Evolutionary conservation across 768 basidiomycete genomes (phyloP), one percentile per base, ranked within the genome.

Genomic region (Phallus indusiatus): DNA sequence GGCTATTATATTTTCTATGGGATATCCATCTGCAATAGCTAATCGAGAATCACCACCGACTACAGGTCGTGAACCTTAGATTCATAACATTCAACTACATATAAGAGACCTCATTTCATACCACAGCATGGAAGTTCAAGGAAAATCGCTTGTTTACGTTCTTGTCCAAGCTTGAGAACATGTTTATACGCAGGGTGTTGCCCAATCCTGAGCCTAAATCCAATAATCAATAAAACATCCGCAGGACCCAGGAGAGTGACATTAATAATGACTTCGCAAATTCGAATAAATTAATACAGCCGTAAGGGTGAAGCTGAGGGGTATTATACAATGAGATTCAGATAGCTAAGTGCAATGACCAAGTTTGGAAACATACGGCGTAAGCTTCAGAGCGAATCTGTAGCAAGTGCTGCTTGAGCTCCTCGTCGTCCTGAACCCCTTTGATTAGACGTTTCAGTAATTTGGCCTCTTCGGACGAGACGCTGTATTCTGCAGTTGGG

Each of bases 121-220:
- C 77, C 70, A 61, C 76, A 77, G 60, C 76, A 78, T 6, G 75
- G 78, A 7, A 78, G 65, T 49, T 80, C 78, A 9, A 80, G 67
- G 20, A 78, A 67, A 12, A 79, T 67, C 0, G 72, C 73, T 1
- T 69, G 68, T 3, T 63, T 36, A 22, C 72, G 73, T 28, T 73
- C 71, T 52, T 61, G 67, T 8, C 72, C 76, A 9, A 79, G 67
- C 47, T 67, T 66, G 7, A 78, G 66, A 9, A 76, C 62, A 1
- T 37, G 35, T 10, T 63, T 20, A 48, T 70, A 74, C 16, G 48
- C 55, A 9, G 54, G 59, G 28, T 61, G 49, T 10, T 47, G 20
- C 12, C 59, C 50, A 7, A 64, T 62, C 33, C 60, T 62, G 20
- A 62, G 36, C 46, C 63, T 62, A 37, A 36, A 6, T 21, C 10